Base-by-base conservation (phyloP, 148 eudicot genomes). In the Vaccinium corymbosum region DNA sequence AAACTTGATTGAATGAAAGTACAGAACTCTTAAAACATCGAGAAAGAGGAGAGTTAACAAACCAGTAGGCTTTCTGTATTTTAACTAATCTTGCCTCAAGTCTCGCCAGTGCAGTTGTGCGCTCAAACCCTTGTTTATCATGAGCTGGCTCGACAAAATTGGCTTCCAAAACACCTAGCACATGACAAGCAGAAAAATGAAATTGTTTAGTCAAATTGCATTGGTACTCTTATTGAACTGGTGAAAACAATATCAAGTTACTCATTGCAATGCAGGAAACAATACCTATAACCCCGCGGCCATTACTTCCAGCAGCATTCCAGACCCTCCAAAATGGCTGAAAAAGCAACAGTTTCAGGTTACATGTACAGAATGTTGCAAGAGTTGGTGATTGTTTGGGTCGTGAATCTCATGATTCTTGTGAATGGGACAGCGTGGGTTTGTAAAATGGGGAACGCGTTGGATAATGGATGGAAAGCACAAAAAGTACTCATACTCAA, bases 291-390 rank as follows among this genome's bases (percentile, higher is more conserved):
- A 97, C 98, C 25, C 99, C 99, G 49, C 99, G 91, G 56, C 99
- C 99, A 92, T 91, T 93, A 89, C 98, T 97, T 89, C 99, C 99
- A 27, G 99, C 93, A 81, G 99, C 95, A 89, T 91, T 93, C 99
- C 99, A 97, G 70, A 97, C 90, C 89, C 98, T 93, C 99, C 99
- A 97, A 81, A 97, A 97, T 76, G 99, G 99, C 99, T 96, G 90
- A 83, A 79, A 42, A 50, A 61, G 48, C 81, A 88, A 53, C 71
- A 56, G 81, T 55, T n/a, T 57, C 27, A 81, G 82, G 29, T 84
- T 14, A 78, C 52, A 32, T 29, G 55, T 22, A 50, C 52, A 53
- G 6, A 78, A 76, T 50, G 25, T 12, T 12, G 32, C 53, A 29
- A 50, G 32, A 77, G 13, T 8, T 78, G n/a, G 48, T 53, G 81